Base-by-base conservation (phyloP, 1,284 basidiomycete species). In the Puccinia triticina region DNA sequence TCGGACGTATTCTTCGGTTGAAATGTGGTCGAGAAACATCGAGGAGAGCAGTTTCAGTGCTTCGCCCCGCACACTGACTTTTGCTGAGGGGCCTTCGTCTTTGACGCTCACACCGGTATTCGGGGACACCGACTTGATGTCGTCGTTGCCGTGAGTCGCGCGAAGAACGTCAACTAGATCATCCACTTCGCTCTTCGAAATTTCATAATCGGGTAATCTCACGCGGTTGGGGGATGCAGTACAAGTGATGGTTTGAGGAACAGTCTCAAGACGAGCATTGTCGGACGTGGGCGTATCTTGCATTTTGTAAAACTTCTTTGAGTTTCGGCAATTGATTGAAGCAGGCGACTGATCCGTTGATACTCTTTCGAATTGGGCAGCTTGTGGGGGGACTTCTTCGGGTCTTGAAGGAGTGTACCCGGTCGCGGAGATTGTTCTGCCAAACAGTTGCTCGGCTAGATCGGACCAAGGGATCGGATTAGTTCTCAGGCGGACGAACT, bases 91-190 rank as follows among this genome's bases (percentile, higher is more conserved):
- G n/a, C n/a, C n/a, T n/a, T n/a, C n/a, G n/a, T n/a, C n/a, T n/a
- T n/a, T n/a, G n/a, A n/a, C n/a, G n/a, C n/a, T n/a, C n/a, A n/a
- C n/a, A n/a, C n/a, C n/a, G n/a, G n/a, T n/a, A n/a, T n/a, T n/a
- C n/a, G n/a, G n/a, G n/a, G n/a, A n/a, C n/a, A 59, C 57, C n/a
- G 26, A n/a, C 26, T 59, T 59, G 57, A 59, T 59, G 57, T 59
- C 29, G 57, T 5, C 5, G 57, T 11, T 29, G n/a, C 57, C 5
- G 26, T 34, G 32, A 14, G 40, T 43, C n/a, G 37, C 64, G 7
- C 64, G 16, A 67, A 67, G 37, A 2, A 18, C 64, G 11, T 34
- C 64, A 37, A 67, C 64, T 14, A 67, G 29, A 18, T 23, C 40
- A 10, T 67, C 32, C 1, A 67, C 64, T 16, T 34, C 18, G 64